These are phyloP conservation scores for Euclidium syriacum DNA, from an alignment of 345 rosid genomes.

Conservation along the genomic window DNA sequence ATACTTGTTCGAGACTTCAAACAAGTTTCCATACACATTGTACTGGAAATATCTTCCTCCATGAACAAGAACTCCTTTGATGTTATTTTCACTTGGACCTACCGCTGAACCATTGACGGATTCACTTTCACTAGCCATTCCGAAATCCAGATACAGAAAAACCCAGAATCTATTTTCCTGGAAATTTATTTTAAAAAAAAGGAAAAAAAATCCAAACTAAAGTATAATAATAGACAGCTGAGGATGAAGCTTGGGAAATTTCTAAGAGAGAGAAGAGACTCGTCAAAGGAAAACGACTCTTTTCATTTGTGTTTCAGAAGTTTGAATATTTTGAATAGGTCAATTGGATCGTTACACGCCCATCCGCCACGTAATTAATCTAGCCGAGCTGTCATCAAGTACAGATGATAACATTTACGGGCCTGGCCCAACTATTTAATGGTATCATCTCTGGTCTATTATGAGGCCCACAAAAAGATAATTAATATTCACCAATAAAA, in stretches of 20 bases:
- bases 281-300: constrained; percentile 15
- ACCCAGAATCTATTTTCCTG: background rate
- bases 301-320: too few species aligned
- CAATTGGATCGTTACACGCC: background rate
- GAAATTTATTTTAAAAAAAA: too few species aligned
- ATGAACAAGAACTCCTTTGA: constrained; percentile 27
- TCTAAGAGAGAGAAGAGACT: background rate
- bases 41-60: constrained; percentile 47
- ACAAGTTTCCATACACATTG: constrained; percentile 47
- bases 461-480: too few species aligned
- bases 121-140: constrained; percentile 20
- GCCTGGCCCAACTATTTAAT: constrained; percentile 11
- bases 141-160: background rate
- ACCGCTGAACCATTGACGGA: background rate
- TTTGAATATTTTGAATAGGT: constrained; percentile 22
- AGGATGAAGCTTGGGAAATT: background rate
- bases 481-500: too few species aligned
- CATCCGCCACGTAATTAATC: background rate
- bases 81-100: constrained; percentile 10
- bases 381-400: background rate
- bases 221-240: too few species aligned
- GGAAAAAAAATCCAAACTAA: too few species aligned
- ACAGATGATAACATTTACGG: background rate
- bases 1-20: constrained; percentile 51
- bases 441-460: too few species aligned